phyloP scores from a whole-genome alignment of 2,329 filamentous ascomycete species.

The Epichloe typhina region DNA sequence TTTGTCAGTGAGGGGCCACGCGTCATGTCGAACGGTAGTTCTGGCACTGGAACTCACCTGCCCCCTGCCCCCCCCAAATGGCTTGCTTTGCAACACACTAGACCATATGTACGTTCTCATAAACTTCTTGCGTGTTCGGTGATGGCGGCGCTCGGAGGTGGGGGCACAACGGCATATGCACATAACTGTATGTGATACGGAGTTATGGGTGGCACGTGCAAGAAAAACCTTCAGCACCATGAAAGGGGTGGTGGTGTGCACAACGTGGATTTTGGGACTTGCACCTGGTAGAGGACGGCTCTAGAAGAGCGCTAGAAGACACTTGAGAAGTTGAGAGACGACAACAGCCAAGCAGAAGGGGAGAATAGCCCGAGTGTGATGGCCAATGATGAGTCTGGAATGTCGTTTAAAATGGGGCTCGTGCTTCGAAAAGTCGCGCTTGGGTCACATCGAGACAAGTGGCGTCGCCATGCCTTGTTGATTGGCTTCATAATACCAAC shows the following conservation, averaged over 20 bases:
- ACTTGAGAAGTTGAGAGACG: background rate
- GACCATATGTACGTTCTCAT: background rate
- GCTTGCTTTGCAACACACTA: background rate
- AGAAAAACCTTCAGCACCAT: too few species aligned
- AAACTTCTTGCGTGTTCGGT: too few species aligned
- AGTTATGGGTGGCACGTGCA: too few species aligned
- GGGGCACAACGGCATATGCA: too few species aligned
- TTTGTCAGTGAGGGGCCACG: too few species aligned
- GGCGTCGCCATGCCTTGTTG: background rate
- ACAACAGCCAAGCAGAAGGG: background rate
- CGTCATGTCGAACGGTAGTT: background rate
- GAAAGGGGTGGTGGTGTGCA: too few species aligned
- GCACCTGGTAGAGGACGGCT: background rate
- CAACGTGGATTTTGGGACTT: too few species aligned
- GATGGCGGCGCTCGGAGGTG: too few species aligned
- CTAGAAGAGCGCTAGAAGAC: constrained; percentile 18
- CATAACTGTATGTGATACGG: too few species aligned
- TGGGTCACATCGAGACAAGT: constrained; percentile 2
- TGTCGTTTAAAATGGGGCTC: background rate
- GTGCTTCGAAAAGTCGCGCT: background rate
- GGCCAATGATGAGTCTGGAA: background rate
- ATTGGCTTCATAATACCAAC: background rate
- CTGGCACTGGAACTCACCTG: background rate
- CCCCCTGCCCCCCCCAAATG: background rate
- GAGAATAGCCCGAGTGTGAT: background rate